Percentiles rank a stretch among this genome's conserved stretches.
These are phyloP conservation scores for Hippophae tibetana DNA, from an alignment of 306 rosid genomes.

Conservation along the genomic window DNA sequence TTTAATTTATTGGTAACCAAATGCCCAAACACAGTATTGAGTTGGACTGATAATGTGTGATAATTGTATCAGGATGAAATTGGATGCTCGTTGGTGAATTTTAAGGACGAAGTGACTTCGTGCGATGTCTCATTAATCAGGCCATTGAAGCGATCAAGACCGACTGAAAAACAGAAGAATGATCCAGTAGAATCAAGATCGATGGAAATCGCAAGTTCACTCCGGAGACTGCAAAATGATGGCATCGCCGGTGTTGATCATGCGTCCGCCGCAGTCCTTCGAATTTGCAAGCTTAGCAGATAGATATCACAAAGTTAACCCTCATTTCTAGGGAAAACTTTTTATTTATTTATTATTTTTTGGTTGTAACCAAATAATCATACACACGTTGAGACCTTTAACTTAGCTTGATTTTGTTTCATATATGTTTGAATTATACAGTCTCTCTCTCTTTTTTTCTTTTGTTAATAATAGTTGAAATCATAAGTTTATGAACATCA, in stretches of 20 bases:
- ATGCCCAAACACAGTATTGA: conserved; percentile 4
- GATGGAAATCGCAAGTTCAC: conserved; percentile 22
- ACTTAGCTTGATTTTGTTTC: too few species aligned
- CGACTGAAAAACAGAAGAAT: conserved; percentile 1
- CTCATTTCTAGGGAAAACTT: too few species aligned
- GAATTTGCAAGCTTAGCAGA: conserved; percentile 31
- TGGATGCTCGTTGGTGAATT: conserved; percentile 4
- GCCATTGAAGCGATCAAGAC: conserved; percentile 24
- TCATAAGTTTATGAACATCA: too few species aligned
- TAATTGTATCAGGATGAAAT: conserved; percentile 23
- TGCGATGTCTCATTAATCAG: conserved; percentile 8
- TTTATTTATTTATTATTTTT: too few species aligned
- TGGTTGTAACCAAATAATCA: too few species aligned
- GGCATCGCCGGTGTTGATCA: conserved; percentile 1
- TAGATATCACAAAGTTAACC: conserved; percentile 26
- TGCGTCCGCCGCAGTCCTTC: conserved; percentile 24
- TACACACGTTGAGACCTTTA: too few species aligned
- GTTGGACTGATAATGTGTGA: background rate
- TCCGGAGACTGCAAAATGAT: conserved; percentile 20
- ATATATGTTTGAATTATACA: too few species aligned
- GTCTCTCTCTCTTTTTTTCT: too few species aligned
- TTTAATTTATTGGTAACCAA: conserved; percentile 12
- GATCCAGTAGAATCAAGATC: conserved; percentile 16
- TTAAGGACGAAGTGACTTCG: conserved; percentile 18
- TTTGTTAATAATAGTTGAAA: too few species aligned